Conservation (phyloP, 2,329 filamentous ascomycete genomes). For the Alternaria arbusti region DNA sequence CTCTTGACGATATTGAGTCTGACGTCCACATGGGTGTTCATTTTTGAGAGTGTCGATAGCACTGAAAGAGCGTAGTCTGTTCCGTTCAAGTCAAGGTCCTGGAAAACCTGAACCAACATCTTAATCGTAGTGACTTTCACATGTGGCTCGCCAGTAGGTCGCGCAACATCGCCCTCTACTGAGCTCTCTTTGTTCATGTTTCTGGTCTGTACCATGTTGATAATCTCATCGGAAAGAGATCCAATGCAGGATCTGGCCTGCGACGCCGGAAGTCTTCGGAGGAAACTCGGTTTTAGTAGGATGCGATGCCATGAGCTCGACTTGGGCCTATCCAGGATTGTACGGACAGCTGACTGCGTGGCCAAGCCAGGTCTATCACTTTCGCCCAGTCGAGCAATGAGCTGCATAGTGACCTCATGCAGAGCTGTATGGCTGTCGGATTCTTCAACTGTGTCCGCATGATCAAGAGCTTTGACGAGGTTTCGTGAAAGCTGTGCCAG, state of each 20-base stretch:
- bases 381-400: conserved; percentile 30
- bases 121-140: conserved; percentile 55
- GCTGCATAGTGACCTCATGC: conserved; percentile 30
- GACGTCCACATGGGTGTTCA: conserved; percentile 48
- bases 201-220: conserved; percentile 31
- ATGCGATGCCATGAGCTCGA: conserved; percentile 53
- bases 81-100: conserved; percentile 42
- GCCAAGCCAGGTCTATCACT: conserved; percentile 43
- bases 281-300: conserved; percentile 40
- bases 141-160: conserved; percentile 4
- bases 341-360: conserved; percentile 32
- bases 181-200: not conserved
- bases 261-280: conserved; percentile 41
- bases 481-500: conserved; percentile 22
- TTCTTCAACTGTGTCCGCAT: not conserved
- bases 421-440: conserved; percentile 14
- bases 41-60: conserved; percentile 37
- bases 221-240: conserved; percentile 38
- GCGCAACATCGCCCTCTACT: not conserved
- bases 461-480: conserved; percentile 14
- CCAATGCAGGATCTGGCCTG: conserved; percentile 37
- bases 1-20: conserved; percentile 42
- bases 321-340: conserved; percentile 41
- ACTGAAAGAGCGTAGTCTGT: conserved; percentile 37
- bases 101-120: conserved; percentile 49